A percentile compares a stretch with the other conserved stretches of the same genome.
These are phyloP conservation scores for Plectosphaerella plurivora DNA, from an alignment of 2,329 filamentous ascomycete species.

Conservation along the genomic window DNA sequence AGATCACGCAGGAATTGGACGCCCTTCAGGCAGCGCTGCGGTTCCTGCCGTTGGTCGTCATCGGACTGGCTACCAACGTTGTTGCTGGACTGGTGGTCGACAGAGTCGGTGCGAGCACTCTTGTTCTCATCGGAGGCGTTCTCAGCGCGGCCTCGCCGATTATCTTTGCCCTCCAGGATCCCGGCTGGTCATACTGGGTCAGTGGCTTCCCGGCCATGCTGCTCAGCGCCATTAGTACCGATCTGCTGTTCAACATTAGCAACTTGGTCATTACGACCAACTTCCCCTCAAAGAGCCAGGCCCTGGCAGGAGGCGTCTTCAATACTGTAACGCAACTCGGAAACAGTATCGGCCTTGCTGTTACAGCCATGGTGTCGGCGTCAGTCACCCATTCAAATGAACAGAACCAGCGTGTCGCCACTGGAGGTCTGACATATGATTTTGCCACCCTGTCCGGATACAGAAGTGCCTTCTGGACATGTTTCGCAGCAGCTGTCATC, in stretches of 20 bases:
- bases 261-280: constrained; percentile 49
- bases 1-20: constrained; percentile 39
- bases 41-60: constrained; percentile 40
- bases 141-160: constrained; percentile 43
- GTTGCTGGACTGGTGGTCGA: constrained; percentile 35
- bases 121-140: constrained; percentile 33
- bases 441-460: constrained; percentile 39
- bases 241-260: constrained; percentile 52
- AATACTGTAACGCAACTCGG: constrained; percentile 56
- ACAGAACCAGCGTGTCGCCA: constrained; percentile 6
- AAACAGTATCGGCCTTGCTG: constrained; percentile 45
- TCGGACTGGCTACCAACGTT: constrained; percentile 37
- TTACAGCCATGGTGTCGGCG: constrained; percentile 42
- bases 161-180: constrained; percentile 48
- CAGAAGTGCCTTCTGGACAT: constrained; percentile 47
- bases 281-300: constrained; percentile 50
- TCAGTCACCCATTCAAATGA: constrained; percentile 33
- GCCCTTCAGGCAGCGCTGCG: constrained; percentile 41
- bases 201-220: constrained; percentile 37
- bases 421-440: neutral
- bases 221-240: constrained; percentile 37
- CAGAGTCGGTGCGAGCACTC: constrained; percentile 28
- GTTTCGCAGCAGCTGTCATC: constrained; percentile 33
- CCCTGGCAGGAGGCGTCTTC: constrained; percentile 56
- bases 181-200: constrained; percentile 46